Evolutionary conservation across 2,329 filamentous ascomycete species (phyloP).

Genomic region (Massarina eburnea): DNA sequence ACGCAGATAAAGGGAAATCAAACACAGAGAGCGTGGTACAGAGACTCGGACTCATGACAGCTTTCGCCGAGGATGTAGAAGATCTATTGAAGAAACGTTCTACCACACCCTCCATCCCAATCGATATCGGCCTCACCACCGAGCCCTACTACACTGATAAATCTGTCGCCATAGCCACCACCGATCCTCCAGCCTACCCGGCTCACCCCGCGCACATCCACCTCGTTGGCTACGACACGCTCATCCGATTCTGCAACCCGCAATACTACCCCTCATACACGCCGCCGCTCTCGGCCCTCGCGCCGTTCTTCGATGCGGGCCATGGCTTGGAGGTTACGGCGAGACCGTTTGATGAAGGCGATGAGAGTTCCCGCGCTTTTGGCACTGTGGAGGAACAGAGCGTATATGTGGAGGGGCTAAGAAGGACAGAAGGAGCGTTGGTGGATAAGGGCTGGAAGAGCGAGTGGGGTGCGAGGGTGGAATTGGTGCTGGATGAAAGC

Average conservation of each 20-base stretch:
- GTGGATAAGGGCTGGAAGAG: slow-evolving; percentile 56
- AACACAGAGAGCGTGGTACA: slow-evolving; percentile 69
- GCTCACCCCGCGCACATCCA: slow-evolving; percentile 59
- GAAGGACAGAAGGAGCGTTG: slow-evolving; percentile 45
- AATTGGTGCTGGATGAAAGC: slow-evolving; percentile 57
- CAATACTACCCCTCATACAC: slow-evolving; percentile 65
- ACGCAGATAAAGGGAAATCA: slow-evolving; percentile 67
- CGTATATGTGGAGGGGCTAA: slow-evolving; percentile 56
- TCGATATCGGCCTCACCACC: slow-evolving; percentile 71
- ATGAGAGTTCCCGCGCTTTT: slow-evolving; percentile 55
- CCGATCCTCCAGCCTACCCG: slow-evolving; percentile 36
- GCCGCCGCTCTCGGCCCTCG: slow-evolving; percentile 57
- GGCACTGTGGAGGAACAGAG: slow-evolving; percentile 59
- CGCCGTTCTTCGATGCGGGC: slow-evolving; percentile 62
- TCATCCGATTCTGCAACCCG: slow-evolving; percentile 70
- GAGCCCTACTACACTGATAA: slow-evolving; percentile 76
- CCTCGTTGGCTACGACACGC: slow-evolving; percentile 74
- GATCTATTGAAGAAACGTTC: slow-evolving; percentile 12
- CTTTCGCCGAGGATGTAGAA: slow-evolving; percentile 61
- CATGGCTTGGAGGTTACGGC: slow-evolving; percentile 66
- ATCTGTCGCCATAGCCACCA: slow-evolving; percentile 58
- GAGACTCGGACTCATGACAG: slow-evolving; percentile 70
- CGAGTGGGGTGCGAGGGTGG: slow-evolving; percentile 63
- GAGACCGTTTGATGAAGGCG: slow-evolving; percentile 50
- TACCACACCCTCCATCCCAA: slow-evolving; percentile 29